These are phyloP conservation scores for Lithospermum erythrorhizon DNA, from an alignment of 257 asterid species.

Conservation along the genomic window DNA sequence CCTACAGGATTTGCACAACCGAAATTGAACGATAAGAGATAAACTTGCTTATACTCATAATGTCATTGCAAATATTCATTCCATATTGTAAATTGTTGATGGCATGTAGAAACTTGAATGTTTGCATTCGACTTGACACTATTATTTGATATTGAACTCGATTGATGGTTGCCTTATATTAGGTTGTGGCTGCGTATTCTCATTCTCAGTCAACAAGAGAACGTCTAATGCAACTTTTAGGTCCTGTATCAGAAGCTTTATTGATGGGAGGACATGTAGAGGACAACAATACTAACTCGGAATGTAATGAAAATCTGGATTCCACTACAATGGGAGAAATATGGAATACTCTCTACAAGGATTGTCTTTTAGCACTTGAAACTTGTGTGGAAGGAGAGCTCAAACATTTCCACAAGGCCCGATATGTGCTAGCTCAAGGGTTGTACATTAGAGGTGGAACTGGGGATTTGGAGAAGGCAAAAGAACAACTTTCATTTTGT, in stretches of 20 bases:
- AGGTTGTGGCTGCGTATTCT: constrained; percentile 72
- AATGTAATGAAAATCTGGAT: constrained; percentile 14
- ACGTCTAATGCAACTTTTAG: constrained; percentile 30
- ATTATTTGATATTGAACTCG: not conserved
- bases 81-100: not conserved
- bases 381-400: constrained; percentile 97
- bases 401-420: constrained; percentile 94
- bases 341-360: constrained; percentile 74
- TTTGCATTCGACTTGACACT: not conserved
- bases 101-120: not conserved
- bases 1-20: not conserved
- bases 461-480: constrained; percentile 88
- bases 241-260: constrained; percentile 27
- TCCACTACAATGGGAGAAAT: constrained; percentile 36
- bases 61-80: not conserved
- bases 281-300: constrained; percentile 28
- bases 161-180: constrained; percentile 19
- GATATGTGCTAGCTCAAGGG: constrained; percentile 94
- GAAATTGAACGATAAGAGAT: not conserved
- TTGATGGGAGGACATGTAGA: constrained; percentile 30
- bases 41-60: not conserved
- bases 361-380: constrained; percentile 88
- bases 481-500: constrained; percentile 95
- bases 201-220: constrained; percentile 54
- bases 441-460: constrained; percentile 55